Evolutionary conservation across 2,329 filamentous ascomycete genomes (phyloP), one percentile per base, ranked within the genome.

Genomic region (Pyricularia sp.): DNA sequence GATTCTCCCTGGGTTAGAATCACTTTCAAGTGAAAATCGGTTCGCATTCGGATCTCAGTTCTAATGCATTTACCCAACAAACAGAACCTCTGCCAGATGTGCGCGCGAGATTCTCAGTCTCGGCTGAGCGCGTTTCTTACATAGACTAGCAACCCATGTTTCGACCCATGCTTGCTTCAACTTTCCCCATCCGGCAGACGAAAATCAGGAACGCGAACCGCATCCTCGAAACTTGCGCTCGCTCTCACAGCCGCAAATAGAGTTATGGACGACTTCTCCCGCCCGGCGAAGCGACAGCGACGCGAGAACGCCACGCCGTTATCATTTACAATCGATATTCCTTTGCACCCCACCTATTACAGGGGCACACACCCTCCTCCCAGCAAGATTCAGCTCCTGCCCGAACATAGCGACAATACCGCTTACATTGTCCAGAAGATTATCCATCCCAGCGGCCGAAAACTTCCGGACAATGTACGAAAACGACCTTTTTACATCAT

Each of bases 371-470:
- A 81, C 0, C 83, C 83, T 0, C 77, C 77, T 3, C 78, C 77
- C 10, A 30, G 62, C 24, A 63, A 57, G 19, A 73, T 85, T 19
- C 71, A 76, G n/a, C 72, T 86, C 7, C 71, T 79, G 2, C 82
- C 80, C 3, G 71, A 75, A 1, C 72, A 78, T 69, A 81, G 78
- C 70, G 81, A 86, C 68, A 78, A 79, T 59, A 80, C 79, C 9
- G 84, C 81, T n/a, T 84, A 80, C 69, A 87, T 88, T 57, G 71
- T 82, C 67, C 79, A 82, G 62, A 80, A 82, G 68, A 76, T 82
- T 35, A 73, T 84, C 8, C 73, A 82, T 0, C 69, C 26, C 68
- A 69, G 62, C 69, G 72, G 26, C 64, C 75, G 71, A 62, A 72
- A 68, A 1, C 70, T 71, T 13, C 60, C 68, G 35, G 73, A 72